These are phyloP conservation scores for Sphagnum fallax DNA, from an alignment of 228 moss, liverwort and hornwort species.

Conservation along the genomic window DNA sequence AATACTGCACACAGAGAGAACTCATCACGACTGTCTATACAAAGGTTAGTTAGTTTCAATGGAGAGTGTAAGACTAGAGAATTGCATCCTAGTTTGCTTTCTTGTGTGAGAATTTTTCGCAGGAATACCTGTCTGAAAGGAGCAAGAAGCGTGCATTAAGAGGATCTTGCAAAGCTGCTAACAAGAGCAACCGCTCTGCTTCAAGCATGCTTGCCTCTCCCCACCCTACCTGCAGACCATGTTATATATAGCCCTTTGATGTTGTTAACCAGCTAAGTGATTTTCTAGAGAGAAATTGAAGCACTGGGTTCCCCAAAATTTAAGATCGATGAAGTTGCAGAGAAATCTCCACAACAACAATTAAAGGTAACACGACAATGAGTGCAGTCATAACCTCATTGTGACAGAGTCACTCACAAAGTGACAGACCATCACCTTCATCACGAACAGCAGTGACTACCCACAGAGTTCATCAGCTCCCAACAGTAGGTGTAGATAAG, in stretches of 20 bases:
- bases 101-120: background rate
- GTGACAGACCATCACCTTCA: too few relatives aligned
- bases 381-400: too few relatives aligned
- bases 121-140: constrained; percentile 74
- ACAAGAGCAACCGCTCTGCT: constrained; percentile 71
- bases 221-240: constrained; percentile 74
- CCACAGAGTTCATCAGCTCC: too few relatives aligned
- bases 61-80: background rate
- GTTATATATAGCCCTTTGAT: background rate
- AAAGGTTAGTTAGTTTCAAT: background rate
- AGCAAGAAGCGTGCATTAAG: constrained; percentile 78
- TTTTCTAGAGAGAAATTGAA: background rate
- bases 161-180: constrained; percentile 68
- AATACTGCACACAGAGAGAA: background rate
- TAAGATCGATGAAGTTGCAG: too few relatives aligned
- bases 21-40: background rate
- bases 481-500: too few relatives aligned
- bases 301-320: background rate
- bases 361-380: too few relatives aligned
- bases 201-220: constrained; percentile 81
- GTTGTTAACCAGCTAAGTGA: background rate
- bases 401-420: too few relatives aligned
- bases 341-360: too few relatives aligned
- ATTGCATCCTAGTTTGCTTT: background rate
- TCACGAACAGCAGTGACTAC: too few relatives aligned